These are phyloP conservation scores for Hyphodiscus hymeniophilus DNA, from an alignment of 495 filamentous ascomycete genomes.

Conservation along the genomic window DNA sequence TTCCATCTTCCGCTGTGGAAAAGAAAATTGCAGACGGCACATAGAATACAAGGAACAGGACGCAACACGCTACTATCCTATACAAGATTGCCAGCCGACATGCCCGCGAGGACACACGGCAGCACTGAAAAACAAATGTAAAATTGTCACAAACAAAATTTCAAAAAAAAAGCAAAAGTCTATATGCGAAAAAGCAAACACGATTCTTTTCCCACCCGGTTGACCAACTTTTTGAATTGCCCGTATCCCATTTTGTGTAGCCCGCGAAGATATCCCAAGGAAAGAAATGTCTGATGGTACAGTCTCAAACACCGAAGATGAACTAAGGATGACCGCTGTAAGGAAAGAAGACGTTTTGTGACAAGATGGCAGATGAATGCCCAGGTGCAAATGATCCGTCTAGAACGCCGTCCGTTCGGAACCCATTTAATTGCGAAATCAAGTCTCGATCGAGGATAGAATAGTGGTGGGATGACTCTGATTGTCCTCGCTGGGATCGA, in stretches of 20 bases:
- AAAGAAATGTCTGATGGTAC: constrained; percentile 15
- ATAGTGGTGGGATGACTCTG: neutral
- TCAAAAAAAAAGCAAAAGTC: constrained; percentile 14
- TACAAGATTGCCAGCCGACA: constrained; percentile 12
- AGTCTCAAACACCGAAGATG: constrained; percentile 1
- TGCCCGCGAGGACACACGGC: constrained; percentile 11
- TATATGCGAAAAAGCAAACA: constrained; percentile 22
- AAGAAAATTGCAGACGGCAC: neutral
- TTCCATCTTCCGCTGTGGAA: neutral
- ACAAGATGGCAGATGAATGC: neutral
- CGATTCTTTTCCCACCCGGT: constrained; percentile 12
- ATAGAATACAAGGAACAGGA: constrained; percentile 5
- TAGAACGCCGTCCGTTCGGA: constrained; percentile 15
- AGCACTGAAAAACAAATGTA: constrained; percentile 12
- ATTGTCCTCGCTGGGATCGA: constrained; percentile 15
- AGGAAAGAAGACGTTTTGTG: constrained; percentile 1
- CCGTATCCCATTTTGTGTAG: constrained; percentile 21
- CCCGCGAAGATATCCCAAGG: constrained; percentile 6
- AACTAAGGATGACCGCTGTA: constrained; percentile 7
- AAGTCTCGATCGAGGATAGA: neutral
- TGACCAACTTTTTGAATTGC: neutral
- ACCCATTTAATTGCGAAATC: neutral
- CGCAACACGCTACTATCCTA: constrained; percentile 12
- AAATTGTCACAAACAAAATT: neutral
- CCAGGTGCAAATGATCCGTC: constrained; percentile 9